Base-by-base conservation (phyloP, 768 basidiomycete species). In the Amanita phalloides region DNA sequence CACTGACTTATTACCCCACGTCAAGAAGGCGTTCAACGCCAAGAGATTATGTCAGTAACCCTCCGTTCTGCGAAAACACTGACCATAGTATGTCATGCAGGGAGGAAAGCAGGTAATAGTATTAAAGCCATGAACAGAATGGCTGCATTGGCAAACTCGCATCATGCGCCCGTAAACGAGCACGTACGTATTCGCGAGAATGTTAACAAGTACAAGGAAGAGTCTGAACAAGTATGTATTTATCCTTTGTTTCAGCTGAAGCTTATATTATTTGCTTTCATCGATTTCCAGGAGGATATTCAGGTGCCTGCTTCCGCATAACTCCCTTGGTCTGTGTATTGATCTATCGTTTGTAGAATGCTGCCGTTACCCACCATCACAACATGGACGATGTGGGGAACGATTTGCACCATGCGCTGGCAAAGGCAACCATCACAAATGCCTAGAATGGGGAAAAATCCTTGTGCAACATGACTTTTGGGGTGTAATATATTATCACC, bases 11-110 rank as follows among this genome's bases (percentile, higher is more conserved):
- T 68, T 97, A 59, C 94, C 95, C 26, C 79, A 86, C 42, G 86
- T 98, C 67, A 89, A 84, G 75, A 88, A 81, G 68, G 84, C 81
- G 28, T 93, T 96, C 70, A 81, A 96, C 63, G 92, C 90, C 30
- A 88, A 79, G 71, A 79, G 78, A 68, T 81, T 89, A 14, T 95
- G 90, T 90, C 61, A 49, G 86, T 75, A 14, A 32, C 28, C 21
- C 13, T 51, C 23, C 45, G 25, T 32, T 38, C 47, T 26, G 6
- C 20, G 13, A 25, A 11, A 56, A 48, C 38, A 43, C 36, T 42
- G 44, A n/a, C 39, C 23, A 56, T 5, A 25, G 46, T 10, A 32
- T 43, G 52, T 20, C 42, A 30, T 55, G 14, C 63, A 92, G 90
- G 91, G 90, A 84, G 85, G 58, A 89, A 87, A 64, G 91, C 90